Conservation (phyloP, 805 yeast genomes). For the Danielozyma ontarioensis region DNA sequence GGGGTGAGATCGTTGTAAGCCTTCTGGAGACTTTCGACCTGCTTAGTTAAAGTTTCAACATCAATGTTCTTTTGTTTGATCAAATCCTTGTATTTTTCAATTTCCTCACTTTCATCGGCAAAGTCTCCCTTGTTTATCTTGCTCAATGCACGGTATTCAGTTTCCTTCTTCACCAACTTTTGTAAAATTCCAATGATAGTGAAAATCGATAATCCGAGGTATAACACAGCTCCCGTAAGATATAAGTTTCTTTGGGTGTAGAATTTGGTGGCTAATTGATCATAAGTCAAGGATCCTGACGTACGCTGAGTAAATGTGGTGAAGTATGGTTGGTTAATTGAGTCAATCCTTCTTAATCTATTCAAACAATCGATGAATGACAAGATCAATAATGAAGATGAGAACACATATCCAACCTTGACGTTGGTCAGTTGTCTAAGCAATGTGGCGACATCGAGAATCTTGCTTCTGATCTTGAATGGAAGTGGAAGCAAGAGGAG, state of each 20-base stretch:
- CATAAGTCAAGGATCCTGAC: conserved; percentile 31
- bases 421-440: conserved; percentile 35
- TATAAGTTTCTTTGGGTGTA: conserved; percentile 61
- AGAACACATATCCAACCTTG: conserved; percentile 40
- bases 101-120: conserved; percentile 12
- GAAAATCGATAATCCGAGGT: conserved; percentile 48
- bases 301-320: conserved; percentile 5
- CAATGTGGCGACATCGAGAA: conserved; percentile 32
- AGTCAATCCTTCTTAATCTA: conserved; percentile 26
- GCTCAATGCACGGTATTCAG: conserved; percentile 18
- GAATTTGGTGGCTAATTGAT: conserved; percentile 54
- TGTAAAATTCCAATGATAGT: conserved; percentile 49
- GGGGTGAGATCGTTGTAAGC: conserved; percentile 47
- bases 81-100: conserved; percentile 29
- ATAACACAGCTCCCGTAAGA: conserved; percentile 58
- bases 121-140: neutral
- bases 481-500: conserved; percentile 55
- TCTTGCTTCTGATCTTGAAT: conserved; percentile 36
- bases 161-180: conserved; percentile 46
- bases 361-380: conserved; percentile 53
- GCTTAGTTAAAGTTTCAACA: conserved; percentile 44
- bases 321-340: conserved; percentile 17
- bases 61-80: conserved; percentile 39
- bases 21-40: conserved; percentile 46
- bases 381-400: conserved; percentile 38